These are phyloP conservation scores for Elongisporangium anandrum DNA, from an alignment of 352 stramenopile genomes.

Conservation along the genomic window DNA sequence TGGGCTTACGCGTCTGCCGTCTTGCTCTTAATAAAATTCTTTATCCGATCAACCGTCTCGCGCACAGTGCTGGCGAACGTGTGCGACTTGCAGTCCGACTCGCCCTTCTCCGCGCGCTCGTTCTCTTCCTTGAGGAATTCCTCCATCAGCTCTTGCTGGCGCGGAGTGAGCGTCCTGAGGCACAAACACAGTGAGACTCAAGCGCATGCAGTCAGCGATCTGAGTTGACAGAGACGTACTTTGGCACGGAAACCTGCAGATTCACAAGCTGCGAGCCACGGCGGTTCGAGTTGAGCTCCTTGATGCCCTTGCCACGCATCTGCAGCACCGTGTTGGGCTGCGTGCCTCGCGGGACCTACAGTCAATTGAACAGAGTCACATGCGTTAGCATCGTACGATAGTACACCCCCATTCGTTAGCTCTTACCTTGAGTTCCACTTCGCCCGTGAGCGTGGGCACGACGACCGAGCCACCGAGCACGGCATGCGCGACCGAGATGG, in stretches of 20 bases:
- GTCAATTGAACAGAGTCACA: neutral
- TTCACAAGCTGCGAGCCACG: conserved; percentile 97
- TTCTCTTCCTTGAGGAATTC: conserved; percentile 93
- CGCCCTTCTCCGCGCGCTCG: conserved; percentile 55
- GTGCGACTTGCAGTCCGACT: conserved; percentile 78
- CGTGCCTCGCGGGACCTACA: conserved; percentile 87
- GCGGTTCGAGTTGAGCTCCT: conserved; percentile 89
- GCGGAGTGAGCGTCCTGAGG: conserved; percentile 80
- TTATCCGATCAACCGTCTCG: conserved; percentile 86
- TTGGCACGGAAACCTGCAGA: conserved; percentile 95
- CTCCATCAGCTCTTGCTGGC: conserved; percentile 95
- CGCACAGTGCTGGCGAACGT: conserved; percentile 77
- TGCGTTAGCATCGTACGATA: neutral
- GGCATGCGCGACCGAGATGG: conserved; percentile 91
- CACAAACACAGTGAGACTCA: too few relatives aligned
- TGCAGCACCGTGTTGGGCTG: conserved; percentile 96
- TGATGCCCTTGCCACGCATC: conserved; percentile 96
- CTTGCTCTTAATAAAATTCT: conserved; percentile 83
- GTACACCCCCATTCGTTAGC: neutral
- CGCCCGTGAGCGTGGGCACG: conserved; percentile 95
- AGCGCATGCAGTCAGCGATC: conserved; percentile 1
- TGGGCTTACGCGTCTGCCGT: conserved; percentile 19
- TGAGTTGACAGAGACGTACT: conserved; percentile 39
- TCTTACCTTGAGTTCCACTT: conserved; percentile 96
- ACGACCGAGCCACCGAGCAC: conserved; percentile 93